Base-by-base conservation (phyloP, 176 grass and related monocot species). In the Zea luxurians region DNA sequence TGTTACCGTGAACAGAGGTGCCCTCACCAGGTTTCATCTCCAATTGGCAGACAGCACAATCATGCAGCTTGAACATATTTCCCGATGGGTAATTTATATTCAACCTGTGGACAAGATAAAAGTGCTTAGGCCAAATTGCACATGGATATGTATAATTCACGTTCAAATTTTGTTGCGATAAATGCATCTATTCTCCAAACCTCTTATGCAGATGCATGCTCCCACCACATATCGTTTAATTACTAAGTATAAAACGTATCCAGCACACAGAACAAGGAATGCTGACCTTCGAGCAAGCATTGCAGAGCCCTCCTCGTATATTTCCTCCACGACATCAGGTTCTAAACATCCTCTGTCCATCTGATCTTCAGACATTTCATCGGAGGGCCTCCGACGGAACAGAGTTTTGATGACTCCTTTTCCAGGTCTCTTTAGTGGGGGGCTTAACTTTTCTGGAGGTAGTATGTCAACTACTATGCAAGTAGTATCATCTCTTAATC, bases 381-480 rank as follows among this genome's bases (percentile, higher is more conserved):
- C 89, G 40, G 71, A 97, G 34, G 94, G 89, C 80, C 83, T 92
- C 50, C 77, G 75, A 60, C 76, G 79, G 73, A 98, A 94, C 15
- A 98, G 84, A 78, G 78, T 86, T 88, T 73, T 98, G 73, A 98
- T 90, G 47, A 80, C 82, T 47, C 80, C 85, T 86, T 92, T 98
- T 58, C 82, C 91, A 74, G 78, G 79, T 70, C 71, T 94, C 78
- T 90, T 97, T 66, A 92, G 58, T 38, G 95, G 89, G 65, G 94
- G 91, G 55, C 89, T 87, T 18, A 90, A 40, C 78, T 94, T 93
- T 75, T 94, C 95, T 73, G 89, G 89, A 18, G 91, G 91, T 74
- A 93, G 80, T 82, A 98, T 89, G 73, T 98, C 91, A 66, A 98
- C 80, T 57, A 98, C 91, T 75, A 98, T 88, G 87, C 95, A 98